phyloP scores from a whole-genome alignment of 2,329 filamentous ascomycete genomes.

The Xylaria sp. region DNA sequence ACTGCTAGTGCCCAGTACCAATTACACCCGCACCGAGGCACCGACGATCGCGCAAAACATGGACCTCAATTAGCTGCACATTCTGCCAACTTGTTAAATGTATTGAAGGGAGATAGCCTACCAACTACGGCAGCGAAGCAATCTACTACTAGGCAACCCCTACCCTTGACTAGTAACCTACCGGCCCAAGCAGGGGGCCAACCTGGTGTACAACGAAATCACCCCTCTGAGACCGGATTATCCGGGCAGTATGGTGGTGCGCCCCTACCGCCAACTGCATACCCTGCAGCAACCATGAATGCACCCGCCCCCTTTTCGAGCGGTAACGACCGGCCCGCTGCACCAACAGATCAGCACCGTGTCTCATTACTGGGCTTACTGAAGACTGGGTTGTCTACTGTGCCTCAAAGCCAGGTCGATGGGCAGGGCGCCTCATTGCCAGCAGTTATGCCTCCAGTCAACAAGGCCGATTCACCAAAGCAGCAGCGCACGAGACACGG shows the following conservation, averaged over 20 bases:
- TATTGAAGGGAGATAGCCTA: conserved; percentile 54
- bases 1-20: conserved; percentile 34
- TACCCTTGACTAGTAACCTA: conserved; percentile 22
- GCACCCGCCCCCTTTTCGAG: conserved; percentile 35
- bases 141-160: conserved; percentile 24
- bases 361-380: conserved; percentile 65
- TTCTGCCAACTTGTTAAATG: conserved; percentile 53
- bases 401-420: conserved; percentile 43
- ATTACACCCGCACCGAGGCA: conserved; percentile 37
- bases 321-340: conserved; percentile 30
- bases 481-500: conserved; percentile 38
- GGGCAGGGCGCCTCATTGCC: conserved; percentile 31
- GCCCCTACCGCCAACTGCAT: conserved; percentile 28
- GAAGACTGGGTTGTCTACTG: conserved; percentile 54
- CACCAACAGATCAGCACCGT: conserved; percentile 56
- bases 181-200: conserved; percentile 30
- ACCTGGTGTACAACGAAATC: conserved; percentile 34
- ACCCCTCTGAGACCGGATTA: conserved; percentile 28
- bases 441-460: conserved; percentile 22
- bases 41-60: conserved; percentile 27
- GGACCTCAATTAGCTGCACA: conserved; percentile 45
- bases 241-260: conserved; percentile 37
- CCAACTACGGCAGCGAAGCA: conserved; percentile 37
- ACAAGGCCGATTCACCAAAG: conserved; percentile 34
- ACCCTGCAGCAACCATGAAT: conserved; percentile 30